Evolutionary conservation across 2,329 filamentous ascomycete genomes (phyloP), one percentile per base, ranked within the genome.

Genomic region (Ophiostoma piceae): DNA sequence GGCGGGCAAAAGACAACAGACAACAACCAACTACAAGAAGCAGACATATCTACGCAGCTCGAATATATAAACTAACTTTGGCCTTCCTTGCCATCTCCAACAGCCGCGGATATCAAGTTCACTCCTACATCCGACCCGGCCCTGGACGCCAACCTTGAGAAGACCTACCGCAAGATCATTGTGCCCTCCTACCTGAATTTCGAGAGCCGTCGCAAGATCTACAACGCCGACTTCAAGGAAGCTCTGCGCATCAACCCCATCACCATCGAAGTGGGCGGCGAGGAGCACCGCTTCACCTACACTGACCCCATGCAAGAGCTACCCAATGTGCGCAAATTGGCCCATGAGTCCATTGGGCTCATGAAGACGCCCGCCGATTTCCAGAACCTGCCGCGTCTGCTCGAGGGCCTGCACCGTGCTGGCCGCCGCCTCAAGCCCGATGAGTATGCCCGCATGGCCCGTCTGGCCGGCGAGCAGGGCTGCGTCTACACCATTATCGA

Each of bases 151-250:
- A 75, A 83, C 41, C 83, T 91, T 72, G 76, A 78, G 57, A 77
- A 75, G 29, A 82, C 90, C 75, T 86, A 88, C 73, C 78, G 82
- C 65, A 84, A 84, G 74, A 82, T 88, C 77, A 84, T 90, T 76
- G 78, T 90, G 60, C 88, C 88, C n/a, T 78, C 82, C 41, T 85
- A 87, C 76, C 84, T 91, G 37, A 81, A 83, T 29, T 70, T 76
- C 37, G 77, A 79, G 67, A 84, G 90, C 78, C 84, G 81, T 74
- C 80, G 83, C 73, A 81, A 84, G 71, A 78, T 90, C 74, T 84
- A 82, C 78, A 79, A 80, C 71, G 73, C 76, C 16, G 82, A 81
- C 72, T 80, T 82, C 77, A 79, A 80, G 73, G 78, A 82, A 73
- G 77, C 77, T 71, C 82, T 90, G 57, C 78, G 83, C 71, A 78